Evolutionary conservation across 2,329 filamentous ascomycete species (phyloP), one percentile per base, ranked within the genome.

Genomic region (Xylariaceae sp.): DNA sequence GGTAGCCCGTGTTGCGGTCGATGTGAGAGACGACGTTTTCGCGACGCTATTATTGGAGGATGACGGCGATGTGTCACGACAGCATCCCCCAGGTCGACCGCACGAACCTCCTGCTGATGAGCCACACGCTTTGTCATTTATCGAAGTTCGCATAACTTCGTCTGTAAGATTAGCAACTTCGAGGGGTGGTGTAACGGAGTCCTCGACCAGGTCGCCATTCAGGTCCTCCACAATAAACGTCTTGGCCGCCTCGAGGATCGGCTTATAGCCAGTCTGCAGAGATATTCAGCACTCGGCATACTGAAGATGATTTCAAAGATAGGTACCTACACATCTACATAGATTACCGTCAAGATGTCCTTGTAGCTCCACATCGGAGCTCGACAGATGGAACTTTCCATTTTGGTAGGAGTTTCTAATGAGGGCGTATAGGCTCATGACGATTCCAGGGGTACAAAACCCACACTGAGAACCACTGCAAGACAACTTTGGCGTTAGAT

Each of bases 271-370:
- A 0, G 93, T 64, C 62, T 97, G 74, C 41, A 54, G 19, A 57
- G 23, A 50, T 10, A 12, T 47, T 60, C 12, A 62, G 54, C 12
- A 10, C 18, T 2, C 5, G 7, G n/a, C n/a, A 1, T 48, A n/a
- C 20, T 40, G 1, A 14, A n/a, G 20, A 23, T 26, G 44, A 40
- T 7, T 20, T 44, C 12, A 92, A 96, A 50, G 92, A 83, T 3
- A 19, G n/a, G 42, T 40, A 57, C 59, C 18, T 55, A 62, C 59
- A 21, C 62, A 64, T 57, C 62, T 60, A 71, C 93, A 98, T 32
- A 97, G 76, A 64, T 98, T 98, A 0, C 93, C 93, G 72, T 98
- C 93, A 67, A 97, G 96, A 0, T 92, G 92, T 73, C 97, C 93
- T 73, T 97, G 93, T 20, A 97, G 81, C 21, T 93, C 90, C 62